A percentile compares a stretch with the other conserved stretches of the same genome.
These are phyloP conservation scores for Cyclotella atomus DNA, from an alignment of 108 stramenopile genomes.

Conservation along the genomic window DNA sequence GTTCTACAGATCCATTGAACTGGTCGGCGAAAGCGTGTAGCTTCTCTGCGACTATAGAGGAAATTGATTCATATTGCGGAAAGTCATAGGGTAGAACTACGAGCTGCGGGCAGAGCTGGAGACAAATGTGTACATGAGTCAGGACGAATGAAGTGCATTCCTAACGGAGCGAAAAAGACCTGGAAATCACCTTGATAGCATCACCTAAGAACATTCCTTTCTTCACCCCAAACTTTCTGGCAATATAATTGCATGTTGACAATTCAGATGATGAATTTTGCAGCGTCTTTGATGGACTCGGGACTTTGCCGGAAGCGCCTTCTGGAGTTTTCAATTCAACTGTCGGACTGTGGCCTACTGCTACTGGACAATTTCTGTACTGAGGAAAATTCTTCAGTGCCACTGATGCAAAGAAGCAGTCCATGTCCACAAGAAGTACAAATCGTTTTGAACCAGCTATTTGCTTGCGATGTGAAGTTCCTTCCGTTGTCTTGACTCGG, in stretches of 20 bases:
- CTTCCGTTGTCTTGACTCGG: constrained; percentile 25
- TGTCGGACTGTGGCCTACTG: constrained; percentile 81
- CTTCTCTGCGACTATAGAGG: constrained; percentile 76
- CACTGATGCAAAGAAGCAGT: constrained; percentile 95
- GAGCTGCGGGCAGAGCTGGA: constrained; percentile 82
- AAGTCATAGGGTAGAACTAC: constrained; percentile 92
- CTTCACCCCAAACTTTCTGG: constrained; percentile 83
- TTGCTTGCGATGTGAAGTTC: background rate
- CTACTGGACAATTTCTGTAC: constrained; percentile 82
- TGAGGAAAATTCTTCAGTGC: constrained; percentile 85
- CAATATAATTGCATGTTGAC: constrained; percentile 94
- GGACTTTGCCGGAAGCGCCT: constrained; percentile 5
- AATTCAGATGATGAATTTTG: constrained; percentile 84
- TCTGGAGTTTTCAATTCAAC: constrained; percentile 8
- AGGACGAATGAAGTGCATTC: background rate
- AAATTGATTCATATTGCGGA: constrained; percentile 86
- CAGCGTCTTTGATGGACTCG: constrained; percentile 11
- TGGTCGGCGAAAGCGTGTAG: constrained; percentile 61
- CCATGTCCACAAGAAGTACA: constrained; percentile 95
- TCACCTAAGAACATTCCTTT: constrained; percentile 94
- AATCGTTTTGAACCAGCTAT: constrained; percentile 57
- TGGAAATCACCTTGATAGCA: constrained; percentile 54
- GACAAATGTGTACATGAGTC: background rate
- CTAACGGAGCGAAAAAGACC: too few species aligned
- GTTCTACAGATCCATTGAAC: constrained; percentile 77